phyloP scores from a whole-genome alignment of 139 green algal genomes.

The Yamagishiella unicocca region DNA sequence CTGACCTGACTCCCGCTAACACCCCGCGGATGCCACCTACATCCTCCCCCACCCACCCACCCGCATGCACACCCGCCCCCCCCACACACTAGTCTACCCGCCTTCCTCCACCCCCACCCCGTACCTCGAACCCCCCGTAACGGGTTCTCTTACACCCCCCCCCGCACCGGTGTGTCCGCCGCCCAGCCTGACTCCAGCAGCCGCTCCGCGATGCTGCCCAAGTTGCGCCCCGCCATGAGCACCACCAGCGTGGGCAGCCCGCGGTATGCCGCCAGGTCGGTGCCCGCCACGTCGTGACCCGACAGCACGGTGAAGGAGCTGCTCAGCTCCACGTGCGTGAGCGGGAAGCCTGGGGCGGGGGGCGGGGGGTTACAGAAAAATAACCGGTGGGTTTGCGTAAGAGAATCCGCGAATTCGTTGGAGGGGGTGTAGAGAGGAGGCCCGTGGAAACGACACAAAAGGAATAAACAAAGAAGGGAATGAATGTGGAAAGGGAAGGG shows the following conservation, averaged over 20 bases:
- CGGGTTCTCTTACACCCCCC: too few species aligned
- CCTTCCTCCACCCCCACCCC: neutral
- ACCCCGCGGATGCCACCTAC: too few species aligned
- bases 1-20: too few species aligned
- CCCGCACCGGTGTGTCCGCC: slow-evolving; percentile 53
- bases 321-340: slow-evolving; percentile 73
- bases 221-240: slow-evolving; percentile 74
- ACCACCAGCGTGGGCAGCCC: slow-evolving; percentile 77
- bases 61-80: too few species aligned
- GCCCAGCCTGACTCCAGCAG: slow-evolving; percentile 55
- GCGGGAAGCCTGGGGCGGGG: slow-evolving; percentile 70
- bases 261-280: slow-evolving; percentile 67
- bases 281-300: slow-evolving; percentile 64
- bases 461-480: too few species aligned
- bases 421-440: neutral
- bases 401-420: too few species aligned
- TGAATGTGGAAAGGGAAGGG: too few species aligned
- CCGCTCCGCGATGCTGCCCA: slow-evolving; percentile 55
- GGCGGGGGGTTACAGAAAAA: too few species aligned
- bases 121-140: too few species aligned
- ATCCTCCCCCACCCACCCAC: too few species aligned
- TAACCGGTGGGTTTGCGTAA: too few species aligned
- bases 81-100: neutral
- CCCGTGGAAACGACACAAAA: neutral
- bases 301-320: slow-evolving; percentile 71